A percentile compares a stretch with the other conserved stretches of the same genome.
These are phyloP conservation scores for Fomes fomentarius DNA, from an alignment of 1,284 basidiomycete species.

Conservation along the genomic window DNA sequence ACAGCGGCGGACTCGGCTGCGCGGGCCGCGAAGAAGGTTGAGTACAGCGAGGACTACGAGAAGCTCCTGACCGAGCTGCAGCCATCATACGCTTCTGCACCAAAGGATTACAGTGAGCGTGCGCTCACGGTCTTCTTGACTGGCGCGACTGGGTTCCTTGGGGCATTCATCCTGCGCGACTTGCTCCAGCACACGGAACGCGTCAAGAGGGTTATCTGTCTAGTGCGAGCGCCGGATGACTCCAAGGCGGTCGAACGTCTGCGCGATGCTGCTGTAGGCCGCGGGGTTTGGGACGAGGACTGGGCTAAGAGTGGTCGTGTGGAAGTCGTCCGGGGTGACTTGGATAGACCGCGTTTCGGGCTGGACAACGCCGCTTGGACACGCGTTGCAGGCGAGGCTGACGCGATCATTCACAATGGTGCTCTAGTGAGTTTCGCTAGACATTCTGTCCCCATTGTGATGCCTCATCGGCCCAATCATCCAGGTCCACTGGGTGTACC, in stretches of 20 bases:
- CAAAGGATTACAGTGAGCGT: conserved; percentile 54
- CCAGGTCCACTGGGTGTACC: conserved; percentile 98
- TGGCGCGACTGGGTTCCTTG: conserved; percentile 96
- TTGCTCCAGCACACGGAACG: conserved; percentile 65
- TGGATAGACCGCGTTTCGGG: conserved; percentile 81
- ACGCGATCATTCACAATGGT: conserved; percentile 94
- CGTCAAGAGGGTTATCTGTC: conserved; percentile 89
- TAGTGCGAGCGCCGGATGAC: conserved; percentile 77
- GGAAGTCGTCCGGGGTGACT: conserved; percentile 89
- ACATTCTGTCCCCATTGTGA: background rate
- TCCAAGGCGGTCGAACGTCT: conserved; percentile 76
- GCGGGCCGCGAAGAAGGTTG: conserved; percentile 36
- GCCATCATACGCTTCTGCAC: conserved; percentile 59
- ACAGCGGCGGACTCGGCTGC: background rate
- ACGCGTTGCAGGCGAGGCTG: conserved; percentile 73
- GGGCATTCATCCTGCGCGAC: conserved; percentile 90
- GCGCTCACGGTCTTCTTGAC: conserved; percentile 89
- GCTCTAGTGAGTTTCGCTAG: conserved; percentile 71
- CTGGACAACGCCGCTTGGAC: conserved; percentile 71
- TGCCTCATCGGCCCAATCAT: background rate
- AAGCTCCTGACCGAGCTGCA: conserved; percentile 63
- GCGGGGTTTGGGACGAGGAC: conserved; percentile 92
- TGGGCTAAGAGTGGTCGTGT: conserved; percentile 79
- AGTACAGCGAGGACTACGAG: conserved; percentile 86
- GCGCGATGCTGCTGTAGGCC: conserved; percentile 77